These are phyloP conservation scores for Myxozyma vanderwaltii DNA, from an alignment of 805 yeast species.

Conservation along the genomic window DNA sequence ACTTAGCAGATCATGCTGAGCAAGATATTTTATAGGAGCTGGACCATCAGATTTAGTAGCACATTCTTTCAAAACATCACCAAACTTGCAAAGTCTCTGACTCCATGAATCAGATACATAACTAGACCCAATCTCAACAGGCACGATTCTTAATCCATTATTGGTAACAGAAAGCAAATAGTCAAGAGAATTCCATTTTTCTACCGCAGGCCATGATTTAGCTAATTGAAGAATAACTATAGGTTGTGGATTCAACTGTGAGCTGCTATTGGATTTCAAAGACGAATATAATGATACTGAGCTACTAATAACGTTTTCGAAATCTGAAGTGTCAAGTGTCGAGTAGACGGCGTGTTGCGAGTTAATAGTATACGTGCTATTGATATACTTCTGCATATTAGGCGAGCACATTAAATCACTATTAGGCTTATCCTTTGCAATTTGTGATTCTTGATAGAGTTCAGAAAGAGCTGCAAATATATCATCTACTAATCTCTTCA, in stretches of 20 bases:
- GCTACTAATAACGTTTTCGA: not conserved
- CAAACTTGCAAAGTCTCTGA: slow-evolving; percentile 30
- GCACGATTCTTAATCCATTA: slow-evolving; percentile 35
- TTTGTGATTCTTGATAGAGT: not conserved
- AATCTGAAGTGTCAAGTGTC: not conserved
- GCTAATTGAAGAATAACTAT: slow-evolving; percentile 20
- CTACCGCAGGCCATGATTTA: slow-evolving; percentile 27
- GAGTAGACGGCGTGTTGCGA: not conserved
- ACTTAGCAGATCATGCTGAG: slow-evolving; percentile 36
- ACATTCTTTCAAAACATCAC: slow-evolving; percentile 29
- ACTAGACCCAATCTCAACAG: slow-evolving; percentile 37
- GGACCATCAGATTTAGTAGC: slow-evolving; percentile 16
- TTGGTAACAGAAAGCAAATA: slow-evolving; percentile 31
- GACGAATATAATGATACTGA: not conserved
- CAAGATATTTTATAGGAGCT: slow-evolving; percentile 27
- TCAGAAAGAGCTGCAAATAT: not conserved
- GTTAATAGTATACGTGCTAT: not conserved
- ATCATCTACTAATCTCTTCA: slow-evolving; percentile 6
- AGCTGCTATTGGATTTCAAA: too few relatives aligned
- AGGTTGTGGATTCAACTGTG: not conserved
- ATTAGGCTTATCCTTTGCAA: not conserved
- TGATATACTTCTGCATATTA: not conserved
- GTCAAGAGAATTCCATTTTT: slow-evolving; percentile 32
- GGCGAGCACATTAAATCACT: slow-evolving; percentile 2
- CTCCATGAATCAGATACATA: slow-evolving; percentile 35